Evolutionary conservation across 2,329 filamentous ascomycete genomes (phyloP).

Genomic region (Colletotrichum navitas): DNA sequence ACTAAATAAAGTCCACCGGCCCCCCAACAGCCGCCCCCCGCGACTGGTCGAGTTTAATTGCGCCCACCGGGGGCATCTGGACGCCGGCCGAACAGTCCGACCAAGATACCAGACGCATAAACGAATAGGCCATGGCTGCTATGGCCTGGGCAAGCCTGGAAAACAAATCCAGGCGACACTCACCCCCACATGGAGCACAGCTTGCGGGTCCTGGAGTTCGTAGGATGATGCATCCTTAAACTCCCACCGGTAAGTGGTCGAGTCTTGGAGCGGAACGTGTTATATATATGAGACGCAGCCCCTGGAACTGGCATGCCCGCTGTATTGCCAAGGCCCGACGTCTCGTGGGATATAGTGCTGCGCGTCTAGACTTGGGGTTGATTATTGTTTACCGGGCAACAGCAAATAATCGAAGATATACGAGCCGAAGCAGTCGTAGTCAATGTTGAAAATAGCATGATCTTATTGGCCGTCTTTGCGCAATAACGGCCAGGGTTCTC

Average conservation of each 20-base stretch:
- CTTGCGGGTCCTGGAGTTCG: background rate
- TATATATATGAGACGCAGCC: conserved; percentile 33
- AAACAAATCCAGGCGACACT: conserved; percentile 7
- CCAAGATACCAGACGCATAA: background rate
- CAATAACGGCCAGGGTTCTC: background rate
- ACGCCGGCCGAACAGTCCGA: conserved; percentile 8
- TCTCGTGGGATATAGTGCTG: conserved; percentile 28
- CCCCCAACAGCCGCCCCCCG: background rate
- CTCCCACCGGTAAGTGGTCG: conserved; percentile 5
- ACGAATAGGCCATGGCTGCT: background rate
- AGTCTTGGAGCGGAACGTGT: conserved; percentile 4
- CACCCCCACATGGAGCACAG: background rate
- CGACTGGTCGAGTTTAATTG: conserved; percentile 6
- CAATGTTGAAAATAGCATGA: background rate
- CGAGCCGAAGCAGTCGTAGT: background rate
- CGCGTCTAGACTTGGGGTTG: background rate
- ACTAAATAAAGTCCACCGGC: conserved; percentile 39
- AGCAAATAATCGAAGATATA: background rate
- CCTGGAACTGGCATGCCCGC: conserved; percentile 15
- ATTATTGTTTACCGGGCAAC: background rate
- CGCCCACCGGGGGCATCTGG: background rate
- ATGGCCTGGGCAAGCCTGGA: background rate
- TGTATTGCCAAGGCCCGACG: conserved; percentile 25
- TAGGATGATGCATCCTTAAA: conserved; percentile 4
- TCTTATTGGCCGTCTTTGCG: background rate